These are phyloP conservation scores for Colletotrichum incanum DNA, from an alignment of 2,329 filamentous ascomycete genomes.

Conservation along the genomic window DNA sequence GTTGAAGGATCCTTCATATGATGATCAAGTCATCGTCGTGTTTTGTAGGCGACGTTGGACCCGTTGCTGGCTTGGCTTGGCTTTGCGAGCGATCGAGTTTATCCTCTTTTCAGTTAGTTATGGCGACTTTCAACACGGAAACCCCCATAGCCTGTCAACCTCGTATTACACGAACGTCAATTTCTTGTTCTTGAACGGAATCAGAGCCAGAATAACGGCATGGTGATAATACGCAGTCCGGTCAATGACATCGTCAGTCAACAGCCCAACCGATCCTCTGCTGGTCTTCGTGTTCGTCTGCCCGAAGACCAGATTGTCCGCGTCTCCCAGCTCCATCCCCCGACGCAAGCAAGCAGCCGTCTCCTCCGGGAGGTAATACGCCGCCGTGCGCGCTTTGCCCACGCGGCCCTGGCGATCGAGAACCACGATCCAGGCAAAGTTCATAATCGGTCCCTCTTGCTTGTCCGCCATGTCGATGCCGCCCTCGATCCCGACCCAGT, in stretches of 20 bases:
- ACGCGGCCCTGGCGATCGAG: slow-evolving; percentile 47
- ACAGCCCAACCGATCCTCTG: slow-evolving; percentile 57
- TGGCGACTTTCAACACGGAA: not conserved
- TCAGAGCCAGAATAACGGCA: slow-evolving; percentile 58
- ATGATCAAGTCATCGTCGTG: no score
- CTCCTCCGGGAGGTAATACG: slow-evolving; percentile 57
- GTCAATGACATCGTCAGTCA: slow-evolving; percentile 56
- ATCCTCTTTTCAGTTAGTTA: no score
- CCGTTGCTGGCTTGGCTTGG: not conserved
- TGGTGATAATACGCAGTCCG: slow-evolving; percentile 56
- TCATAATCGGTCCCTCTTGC: slow-evolving; percentile 48
- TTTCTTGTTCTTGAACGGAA: slow-evolving; percentile 56
- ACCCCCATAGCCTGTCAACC: no score
- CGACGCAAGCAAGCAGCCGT: slow-evolving; percentile 53
- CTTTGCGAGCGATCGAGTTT: no score
- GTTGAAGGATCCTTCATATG: not conserved
- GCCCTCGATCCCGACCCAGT: slow-evolving; percentile 60
- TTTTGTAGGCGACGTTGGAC: not conserved
- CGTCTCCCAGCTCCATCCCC: slow-evolving; percentile 58
- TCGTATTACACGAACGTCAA: slow-evolving; percentile 50
- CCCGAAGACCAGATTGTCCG: slow-evolving; percentile 57
- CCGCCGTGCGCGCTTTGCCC: slow-evolving; percentile 57
- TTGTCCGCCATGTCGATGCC: slow-evolving; percentile 52
- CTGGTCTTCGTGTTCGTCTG: slow-evolving; percentile 55
- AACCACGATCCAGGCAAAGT: slow-evolving; percentile 60